Evolutionary conservation across 371 early-diverging fungal species (phyloP).

Genomic region (Mucor saturninus): DNA sequence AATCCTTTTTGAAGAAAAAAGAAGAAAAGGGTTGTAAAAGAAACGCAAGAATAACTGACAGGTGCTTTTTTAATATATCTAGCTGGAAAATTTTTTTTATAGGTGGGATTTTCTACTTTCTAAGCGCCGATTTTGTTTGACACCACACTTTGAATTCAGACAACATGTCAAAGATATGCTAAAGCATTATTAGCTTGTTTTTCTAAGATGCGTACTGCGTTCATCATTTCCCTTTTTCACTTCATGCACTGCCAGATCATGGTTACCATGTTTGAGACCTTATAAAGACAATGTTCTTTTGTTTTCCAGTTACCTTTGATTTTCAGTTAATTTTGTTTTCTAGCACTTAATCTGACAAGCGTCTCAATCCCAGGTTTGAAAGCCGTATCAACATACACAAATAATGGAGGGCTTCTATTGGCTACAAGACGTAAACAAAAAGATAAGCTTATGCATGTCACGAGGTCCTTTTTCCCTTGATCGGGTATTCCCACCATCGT

Average conservation of each 20-base stretch:
- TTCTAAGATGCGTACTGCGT: too few species aligned
- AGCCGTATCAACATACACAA: not conserved
- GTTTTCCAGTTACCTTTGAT: too few species aligned
- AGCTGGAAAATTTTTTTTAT: not conserved
- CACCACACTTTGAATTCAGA: not conserved
- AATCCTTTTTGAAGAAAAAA: not conserved
- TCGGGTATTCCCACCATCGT: not conserved
- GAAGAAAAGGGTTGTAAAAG: not conserved
- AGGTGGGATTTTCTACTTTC: not conserved
- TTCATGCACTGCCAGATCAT: too few species aligned
- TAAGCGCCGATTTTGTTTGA: constrained; percentile 2
- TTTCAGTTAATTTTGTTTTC: too few species aligned
- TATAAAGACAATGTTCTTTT: too few species aligned
- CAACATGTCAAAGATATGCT: too few species aligned
- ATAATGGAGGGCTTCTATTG: not conserved
- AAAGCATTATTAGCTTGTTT: too few species aligned
- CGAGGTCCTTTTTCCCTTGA: not conserved
- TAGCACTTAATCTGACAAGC: too few species aligned
- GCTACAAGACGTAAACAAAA: not conserved
- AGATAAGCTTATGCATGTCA: constrained; percentile 2
- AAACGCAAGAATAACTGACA: not conserved
- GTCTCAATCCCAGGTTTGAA: too few species aligned
- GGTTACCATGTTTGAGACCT: too few species aligned
- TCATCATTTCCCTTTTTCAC: too few species aligned
- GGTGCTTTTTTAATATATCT: not conserved